Evolutionary conservation across 805 yeast genomes (phyloP).

Genomic region (Ogataea polymorpha): DNA sequence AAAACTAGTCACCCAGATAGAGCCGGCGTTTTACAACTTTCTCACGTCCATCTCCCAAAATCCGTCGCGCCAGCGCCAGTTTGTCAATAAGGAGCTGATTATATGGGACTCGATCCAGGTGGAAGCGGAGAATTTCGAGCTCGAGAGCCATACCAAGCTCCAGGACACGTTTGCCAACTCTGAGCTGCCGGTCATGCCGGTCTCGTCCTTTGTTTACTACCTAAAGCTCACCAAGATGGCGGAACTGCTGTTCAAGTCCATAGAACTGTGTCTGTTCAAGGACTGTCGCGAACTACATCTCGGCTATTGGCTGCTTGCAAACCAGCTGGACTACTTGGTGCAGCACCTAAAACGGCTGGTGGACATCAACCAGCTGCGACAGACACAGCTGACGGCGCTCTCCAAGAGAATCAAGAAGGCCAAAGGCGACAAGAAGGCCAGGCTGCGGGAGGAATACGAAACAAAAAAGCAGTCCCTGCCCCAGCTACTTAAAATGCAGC

Average conservation of each 20-base stretch:
- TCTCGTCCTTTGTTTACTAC: slow-evolving; percentile 66
- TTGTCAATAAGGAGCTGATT: slow-evolving; percentile 51
- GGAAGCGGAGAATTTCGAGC: slow-evolving; percentile 62
- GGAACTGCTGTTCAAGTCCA: slow-evolving; percentile 68
- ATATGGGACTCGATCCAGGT: slow-evolving; percentile 83
- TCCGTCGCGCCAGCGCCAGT: slow-evolving; percentile 80
- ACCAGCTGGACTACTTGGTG: slow-evolving; percentile 25
- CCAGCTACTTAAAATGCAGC: slow-evolving; percentile 13
- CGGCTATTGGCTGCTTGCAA: slow-evolving; percentile 66
- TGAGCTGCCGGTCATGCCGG: slow-evolving; percentile 49
- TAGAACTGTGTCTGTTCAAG: slow-evolving; percentile 71
- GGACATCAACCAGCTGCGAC: slow-evolving; percentile 20
- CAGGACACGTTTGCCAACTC: slow-evolving; percentile 35
- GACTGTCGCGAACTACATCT: slow-evolving; percentile 59
- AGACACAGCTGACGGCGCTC: slow-evolving; percentile 17
- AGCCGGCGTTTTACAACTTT: slow-evolving; percentile 44
- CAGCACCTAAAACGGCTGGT: slow-evolving; percentile 22
- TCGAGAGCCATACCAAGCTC: slow-evolving; percentile 33
- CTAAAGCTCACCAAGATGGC: slow-evolving; percentile 69
- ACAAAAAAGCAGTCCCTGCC: slow-evolving; percentile 10
- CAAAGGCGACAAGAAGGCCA: slow-evolving; percentile 26
- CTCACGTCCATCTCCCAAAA: slow-evolving; percentile 54
- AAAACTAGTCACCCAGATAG: slow-evolving; percentile 42
- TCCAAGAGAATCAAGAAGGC: slow-evolving; percentile 27
- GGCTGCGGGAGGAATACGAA: slow-evolving; percentile 24